phyloP scores from a whole-genome alignment of 163 green algal genomes.

The Volvox carteri region DNA sequence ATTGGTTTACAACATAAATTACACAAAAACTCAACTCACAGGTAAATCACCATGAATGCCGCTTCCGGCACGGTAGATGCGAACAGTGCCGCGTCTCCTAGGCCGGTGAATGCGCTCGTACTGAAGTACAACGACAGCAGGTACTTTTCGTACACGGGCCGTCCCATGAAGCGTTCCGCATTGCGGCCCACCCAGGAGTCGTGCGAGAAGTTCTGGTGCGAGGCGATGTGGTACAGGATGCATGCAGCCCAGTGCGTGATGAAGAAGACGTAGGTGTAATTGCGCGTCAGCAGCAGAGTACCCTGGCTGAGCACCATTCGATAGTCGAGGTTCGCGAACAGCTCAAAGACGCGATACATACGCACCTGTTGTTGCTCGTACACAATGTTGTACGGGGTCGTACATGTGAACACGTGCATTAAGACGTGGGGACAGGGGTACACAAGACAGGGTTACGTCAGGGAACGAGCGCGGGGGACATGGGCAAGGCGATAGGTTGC shows the following conservation, averaged over 20 bases:
- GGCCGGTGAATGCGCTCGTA: constrained; percentile 65
- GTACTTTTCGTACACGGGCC: constrained; percentile 56
- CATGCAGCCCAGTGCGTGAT: constrained; percentile 55
- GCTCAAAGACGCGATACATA: constrained; percentile 50
- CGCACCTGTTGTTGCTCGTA: neutral
- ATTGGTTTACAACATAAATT: too few relatives aligned
- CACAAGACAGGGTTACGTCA: too few relatives aligned
- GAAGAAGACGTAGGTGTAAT: constrained; percentile 57
- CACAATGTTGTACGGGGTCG: too few relatives aligned
- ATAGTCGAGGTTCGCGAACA: constrained; percentile 44
- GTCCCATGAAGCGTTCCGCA: constrained; percentile 11
- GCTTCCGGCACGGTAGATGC: constrained; percentile 53
- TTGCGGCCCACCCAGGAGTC: constrained; percentile 43
- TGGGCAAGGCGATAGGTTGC: too few relatives aligned
- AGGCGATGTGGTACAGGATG: constrained; percentile 57
- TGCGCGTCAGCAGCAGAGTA: constrained; percentile 37
- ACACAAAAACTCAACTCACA: too few relatives aligned
- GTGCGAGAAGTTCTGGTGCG: constrained; percentile 35
- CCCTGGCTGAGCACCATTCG: constrained; percentile 45
- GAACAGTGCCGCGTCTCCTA: constrained; percentile 73
- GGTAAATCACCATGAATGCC: constrained; percentile 57
- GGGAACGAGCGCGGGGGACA: too few relatives aligned
- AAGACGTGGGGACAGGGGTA: too few relatives aligned
- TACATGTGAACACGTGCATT: too few relatives aligned
- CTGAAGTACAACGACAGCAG: constrained; percentile 72